Evolutionary conservation across 257 asterid species (phyloP), one percentile per base, ranked within the genome.

Genomic region (Pogostemon cablin): DNA sequence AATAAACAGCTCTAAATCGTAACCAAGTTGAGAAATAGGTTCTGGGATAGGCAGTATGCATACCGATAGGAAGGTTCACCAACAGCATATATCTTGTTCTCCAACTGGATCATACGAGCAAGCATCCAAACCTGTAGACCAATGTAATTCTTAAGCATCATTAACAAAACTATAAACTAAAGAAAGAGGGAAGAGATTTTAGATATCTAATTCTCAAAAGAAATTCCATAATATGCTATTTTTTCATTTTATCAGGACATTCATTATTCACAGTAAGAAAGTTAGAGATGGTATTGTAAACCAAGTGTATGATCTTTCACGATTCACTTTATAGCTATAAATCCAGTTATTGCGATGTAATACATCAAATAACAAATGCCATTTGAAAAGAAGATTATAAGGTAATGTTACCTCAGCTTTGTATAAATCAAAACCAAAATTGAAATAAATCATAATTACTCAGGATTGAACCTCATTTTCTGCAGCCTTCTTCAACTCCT

Each of bases 1-100:
- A 15, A 9, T 11, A 40, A 71, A 57, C 48, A 20, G 47, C 4
- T 64, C 56, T 50, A 42, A 35, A 54, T 42, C 52, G 41, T 65
- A 68, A 62, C 35, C 9, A 50, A 62, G 47, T 32, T 49, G 71
- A 72, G 74, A 48, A 39, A 53, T 49, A 54, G n/a, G 35, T 15
- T 5, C 10, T 11, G 34, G 25, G 53, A 66, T 65, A 50, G 74
- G 62, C 62, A 72, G 61, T 54, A 40, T 52, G 67, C 68, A 48
- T 68, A 93, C 98, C 92, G 86, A 67, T 93, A 93, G 52, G 97
- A 81, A 85, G 97, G 95, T 79, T 90, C 98, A 68, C 98, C 98
- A 35, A 93, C 88, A 55, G 96, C 97, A 74, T 82, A 79, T 54
- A 91, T 93, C 87, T 93, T 90, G 87, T 93, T 93, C 77, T 93